A percentile compares a stretch with the other conserved stretches of the same genome.
Evolutionary conservation across 495 filamentous ascomycete species (phyloP).

Genomic region (Hypoxylon subgilvum): DNA sequence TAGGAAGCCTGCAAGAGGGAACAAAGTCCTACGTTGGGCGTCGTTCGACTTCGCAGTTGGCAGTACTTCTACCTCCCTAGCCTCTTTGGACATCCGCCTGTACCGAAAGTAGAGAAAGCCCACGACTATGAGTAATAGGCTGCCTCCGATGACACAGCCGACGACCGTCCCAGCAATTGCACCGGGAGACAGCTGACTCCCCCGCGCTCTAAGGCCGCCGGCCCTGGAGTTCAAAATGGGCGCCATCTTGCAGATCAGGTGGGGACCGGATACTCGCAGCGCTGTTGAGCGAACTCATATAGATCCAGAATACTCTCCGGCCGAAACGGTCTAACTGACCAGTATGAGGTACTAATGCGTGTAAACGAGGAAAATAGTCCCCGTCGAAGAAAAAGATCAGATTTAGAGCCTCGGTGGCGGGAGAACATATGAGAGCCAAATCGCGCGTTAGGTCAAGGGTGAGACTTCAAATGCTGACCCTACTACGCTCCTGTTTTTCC

Average conservation of each 20-base stretch:
- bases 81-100: conserved; percentile 31
- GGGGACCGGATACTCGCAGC: conserved; percentile 21
- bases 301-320: not conserved
- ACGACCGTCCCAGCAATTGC: conserved; percentile 43
- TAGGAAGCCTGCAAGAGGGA: conserved; percentile 21
- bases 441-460: conserved; percentile 6
- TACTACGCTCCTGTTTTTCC: too few species aligned
- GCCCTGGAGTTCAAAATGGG: conserved; percentile 16
- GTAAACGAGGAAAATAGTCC: conserved; percentile 1
- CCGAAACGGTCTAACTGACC: not conserved
- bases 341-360: conserved; percentile 4
- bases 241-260: conserved; percentile 15
- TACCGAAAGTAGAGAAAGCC: conserved; percentile 44
- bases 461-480: too few species aligned
- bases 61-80: conserved; percentile 24
- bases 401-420: conserved; percentile 5
- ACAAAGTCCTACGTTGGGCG: conserved; percentile 20
- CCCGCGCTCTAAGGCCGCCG: conserved; percentile 24
- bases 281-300: conserved; percentile 2
- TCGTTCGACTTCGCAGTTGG: conserved; percentile 19
- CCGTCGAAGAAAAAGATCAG: conserved; percentile 2
- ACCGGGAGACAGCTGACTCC: conserved; percentile 34
- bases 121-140: conserved; percentile 37
- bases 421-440: conserved; percentile 20
- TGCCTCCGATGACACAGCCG: conserved; percentile 39